Evolutionary conservation across 2,329 filamentous ascomycete genomes (phyloP).

Genomic region (Scedosporium aurantiacum): DNA sequence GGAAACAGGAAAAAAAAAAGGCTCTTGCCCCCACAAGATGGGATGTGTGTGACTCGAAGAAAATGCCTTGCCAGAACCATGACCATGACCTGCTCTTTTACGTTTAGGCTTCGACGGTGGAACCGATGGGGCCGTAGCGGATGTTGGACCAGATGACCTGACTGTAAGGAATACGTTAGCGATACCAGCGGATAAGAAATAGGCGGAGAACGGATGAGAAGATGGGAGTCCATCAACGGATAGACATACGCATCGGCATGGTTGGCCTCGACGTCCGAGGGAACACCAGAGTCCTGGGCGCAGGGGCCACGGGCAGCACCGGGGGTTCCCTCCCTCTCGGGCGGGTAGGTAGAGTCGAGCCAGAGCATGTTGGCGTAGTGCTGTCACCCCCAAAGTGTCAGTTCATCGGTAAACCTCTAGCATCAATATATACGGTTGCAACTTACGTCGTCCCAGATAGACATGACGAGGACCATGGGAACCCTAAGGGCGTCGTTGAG

Average conservation of each 20-base stretch:
- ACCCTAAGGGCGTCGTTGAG: slow-evolving; percentile 43
- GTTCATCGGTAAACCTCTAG: no score
- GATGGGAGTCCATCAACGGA: not conserved
- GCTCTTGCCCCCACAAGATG: not conserved
- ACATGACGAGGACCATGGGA: slow-evolving; percentile 56
- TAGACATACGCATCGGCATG: slow-evolving; percentile 7
- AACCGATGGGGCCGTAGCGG: slow-evolving; percentile 34
- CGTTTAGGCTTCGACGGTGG: slow-evolving; percentile 21
- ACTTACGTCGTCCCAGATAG: slow-evolving; percentile 35
- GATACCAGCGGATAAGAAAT: not conserved
- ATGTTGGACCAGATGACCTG: slow-evolving; percentile 37
- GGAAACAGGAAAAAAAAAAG: not conserved
- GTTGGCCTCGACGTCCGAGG: slow-evolving; percentile 13
- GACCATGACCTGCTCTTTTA: not conserved
- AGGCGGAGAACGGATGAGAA: not conserved
- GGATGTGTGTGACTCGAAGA: not conserved
- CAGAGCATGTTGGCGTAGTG: slow-evolving; percentile 60
- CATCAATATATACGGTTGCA: not conserved
- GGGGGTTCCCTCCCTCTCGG: slow-evolving; percentile 14
- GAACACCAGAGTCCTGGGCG: slow-evolving; percentile 15
- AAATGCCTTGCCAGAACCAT: not conserved
- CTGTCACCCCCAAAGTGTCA: slow-evolving; percentile 49
- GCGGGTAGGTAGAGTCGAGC: slow-evolving; percentile 58
- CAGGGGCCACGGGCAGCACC: slow-evolving; percentile 16
- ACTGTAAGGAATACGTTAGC: not conserved